These are phyloP conservation scores for Aleurites moluccanus DNA, from an alignment of 441 rosid species.

Conservation along the genomic window DNA sequence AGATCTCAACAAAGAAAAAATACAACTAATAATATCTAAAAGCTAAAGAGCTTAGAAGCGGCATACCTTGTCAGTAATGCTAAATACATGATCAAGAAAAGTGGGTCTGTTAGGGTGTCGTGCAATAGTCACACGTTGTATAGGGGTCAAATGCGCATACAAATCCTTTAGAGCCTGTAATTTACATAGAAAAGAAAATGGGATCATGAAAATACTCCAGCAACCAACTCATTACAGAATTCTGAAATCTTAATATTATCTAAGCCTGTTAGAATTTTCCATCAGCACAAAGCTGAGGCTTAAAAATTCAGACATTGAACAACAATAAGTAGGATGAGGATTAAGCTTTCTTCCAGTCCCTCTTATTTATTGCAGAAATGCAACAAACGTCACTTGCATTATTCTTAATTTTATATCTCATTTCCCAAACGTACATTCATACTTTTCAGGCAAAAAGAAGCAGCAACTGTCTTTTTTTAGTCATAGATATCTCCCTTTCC, in stretches of 20 bases:
- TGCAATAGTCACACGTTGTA: slow-evolving; percentile 91
- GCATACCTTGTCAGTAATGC: slow-evolving; percentile 87
- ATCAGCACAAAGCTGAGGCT: slow-evolving; percentile 3
- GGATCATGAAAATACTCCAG: slow-evolving; percentile 11
- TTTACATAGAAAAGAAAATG: slow-evolving; percentile 12
- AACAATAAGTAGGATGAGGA: not conserved
- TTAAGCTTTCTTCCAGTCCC: not conserved
- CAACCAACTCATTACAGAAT: not conserved
- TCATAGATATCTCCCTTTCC: not conserved
- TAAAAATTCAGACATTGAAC: slow-evolving; percentile 12
- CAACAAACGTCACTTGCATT: slow-evolving; percentile 3
- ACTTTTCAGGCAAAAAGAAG: not conserved
- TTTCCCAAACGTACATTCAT: not conserved
- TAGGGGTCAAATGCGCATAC: slow-evolving; percentile 78
- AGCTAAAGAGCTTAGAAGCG: slow-evolving; percentile 23
- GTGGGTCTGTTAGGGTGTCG: slow-evolving; percentile 98
- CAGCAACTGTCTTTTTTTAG: not conserved
- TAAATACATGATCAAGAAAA: slow-evolving; percentile 88
- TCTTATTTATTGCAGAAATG: not conserved
- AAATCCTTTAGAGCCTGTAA: slow-evolving; percentile 77
- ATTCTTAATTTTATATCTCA: not conserved
- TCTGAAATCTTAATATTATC: not conserved
- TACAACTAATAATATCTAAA: slow-evolving; percentile 1
- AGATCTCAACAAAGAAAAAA: slow-evolving; percentile 11
- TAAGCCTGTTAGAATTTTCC: not conserved